Conservation (phyloP, 352 stramenopile genomes). For the Pythium dissotocum region DNA sequence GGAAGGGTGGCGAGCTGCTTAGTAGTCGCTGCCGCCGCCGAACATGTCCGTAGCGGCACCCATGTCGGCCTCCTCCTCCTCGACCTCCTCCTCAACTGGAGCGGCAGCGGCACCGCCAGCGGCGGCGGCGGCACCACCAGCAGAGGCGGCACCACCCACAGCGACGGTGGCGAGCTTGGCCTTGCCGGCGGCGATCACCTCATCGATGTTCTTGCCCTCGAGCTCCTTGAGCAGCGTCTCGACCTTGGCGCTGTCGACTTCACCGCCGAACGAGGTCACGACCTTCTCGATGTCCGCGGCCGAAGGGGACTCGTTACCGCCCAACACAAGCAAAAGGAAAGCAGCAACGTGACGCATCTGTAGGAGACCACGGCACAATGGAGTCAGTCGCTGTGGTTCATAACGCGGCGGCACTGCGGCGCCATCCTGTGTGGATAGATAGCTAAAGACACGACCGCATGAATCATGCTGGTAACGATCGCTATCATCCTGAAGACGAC, state of each 20-base stretch:
- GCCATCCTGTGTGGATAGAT: too few species aligned
- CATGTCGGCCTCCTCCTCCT: conserved; percentile 84
- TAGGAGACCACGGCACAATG: background rate
- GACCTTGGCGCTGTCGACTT: conserved; percentile 78
- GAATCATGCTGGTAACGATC: background rate
- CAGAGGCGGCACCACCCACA: conserved; percentile 53
- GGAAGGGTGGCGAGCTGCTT: conserved; percentile 29
- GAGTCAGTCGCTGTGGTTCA: background rate
- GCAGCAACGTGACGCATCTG: conserved; percentile 93
- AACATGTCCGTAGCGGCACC: conserved; percentile 90
- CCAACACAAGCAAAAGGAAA: conserved; percentile 88
- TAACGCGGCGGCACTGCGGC: background rate
- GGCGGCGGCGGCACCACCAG: conserved; percentile 38
- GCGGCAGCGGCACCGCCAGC: conserved; percentile 41
- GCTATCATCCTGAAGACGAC: background rate
- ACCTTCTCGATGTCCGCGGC: conserved; percentile 85
- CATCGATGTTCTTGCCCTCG: conserved; percentile 87
- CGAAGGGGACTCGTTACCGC: conserved; percentile 76
- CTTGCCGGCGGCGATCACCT: conserved; percentile 85
- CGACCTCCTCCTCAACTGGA: conserved; percentile 50
- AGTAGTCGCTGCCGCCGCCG: conserved; percentile 70
- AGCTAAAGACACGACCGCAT: background rate
- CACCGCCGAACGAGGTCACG: conserved; percentile 77
- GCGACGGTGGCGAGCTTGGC: conserved; percentile 83
- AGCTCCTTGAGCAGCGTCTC: conserved; percentile 87